Evolutionary conservation across 345 rosid species (phyloP).

Genomic region (Microcos paniculata): DNA sequence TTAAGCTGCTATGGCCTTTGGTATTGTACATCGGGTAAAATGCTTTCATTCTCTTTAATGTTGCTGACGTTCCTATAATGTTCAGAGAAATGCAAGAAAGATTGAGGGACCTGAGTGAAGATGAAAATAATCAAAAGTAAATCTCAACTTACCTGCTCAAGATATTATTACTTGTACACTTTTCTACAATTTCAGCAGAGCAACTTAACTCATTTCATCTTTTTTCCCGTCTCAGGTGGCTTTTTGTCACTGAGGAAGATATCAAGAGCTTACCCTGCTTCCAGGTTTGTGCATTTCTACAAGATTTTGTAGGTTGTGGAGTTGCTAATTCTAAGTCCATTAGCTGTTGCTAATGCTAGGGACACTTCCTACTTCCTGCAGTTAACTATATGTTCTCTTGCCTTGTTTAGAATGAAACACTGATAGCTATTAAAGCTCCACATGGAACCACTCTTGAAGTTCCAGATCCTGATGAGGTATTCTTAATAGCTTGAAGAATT

Average conservation of each 20-base stretch:
- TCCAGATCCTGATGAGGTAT: slow-evolving; percentile 99
- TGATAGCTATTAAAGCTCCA: slow-evolving; percentile 97
- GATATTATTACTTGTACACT: not conserved
- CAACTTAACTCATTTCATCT: slow-evolving; percentile 22
- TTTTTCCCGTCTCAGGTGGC: slow-evolving; percentile 58
- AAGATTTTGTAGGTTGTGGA: not conserved
- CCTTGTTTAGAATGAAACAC: slow-evolving; percentile 73
- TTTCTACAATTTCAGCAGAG: slow-evolving; percentile 6
- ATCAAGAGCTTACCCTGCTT: slow-evolving; percentile 89
- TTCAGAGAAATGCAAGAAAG: slow-evolving; percentile 89
- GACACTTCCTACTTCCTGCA: not conserved
- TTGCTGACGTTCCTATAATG: slow-evolving; percentile 31
- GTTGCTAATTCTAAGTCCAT: slow-evolving; percentile 9
- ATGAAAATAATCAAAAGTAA: slow-evolving; percentile 81
- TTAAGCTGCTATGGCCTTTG: slow-evolving; percentile 18
- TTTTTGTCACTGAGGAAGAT: slow-evolving; percentile 96
- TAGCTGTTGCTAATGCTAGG: slow-evolving; percentile 7
- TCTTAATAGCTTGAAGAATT: slow-evolving; percentile 19
- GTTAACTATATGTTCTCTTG: slow-evolving; percentile 13
- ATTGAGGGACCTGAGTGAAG: slow-evolving; percentile 83
- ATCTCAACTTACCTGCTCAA: slow-evolving; percentile 13
- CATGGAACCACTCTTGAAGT: slow-evolving; percentile 98
- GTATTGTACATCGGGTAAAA: slow-evolving; percentile 12
- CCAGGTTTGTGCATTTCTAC: slow-evolving; percentile 51
- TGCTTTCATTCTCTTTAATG: slow-evolving; percentile 1